Conservation (phyloP, 805 yeast species). For the Maudiozyma barnettii region DNA sequence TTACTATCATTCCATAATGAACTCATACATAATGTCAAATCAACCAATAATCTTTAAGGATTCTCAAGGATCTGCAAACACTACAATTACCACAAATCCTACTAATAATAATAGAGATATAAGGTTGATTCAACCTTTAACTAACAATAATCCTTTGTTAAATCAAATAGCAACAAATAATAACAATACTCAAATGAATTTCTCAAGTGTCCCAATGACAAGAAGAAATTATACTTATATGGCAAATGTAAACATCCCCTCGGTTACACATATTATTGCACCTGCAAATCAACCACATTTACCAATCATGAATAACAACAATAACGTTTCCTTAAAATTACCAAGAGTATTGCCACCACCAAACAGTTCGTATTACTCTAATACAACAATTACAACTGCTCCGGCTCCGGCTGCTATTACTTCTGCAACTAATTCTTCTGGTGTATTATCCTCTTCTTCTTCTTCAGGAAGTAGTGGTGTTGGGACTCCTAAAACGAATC, state of each 20-base stretch:
- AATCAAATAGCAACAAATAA: too few relatives aligned
- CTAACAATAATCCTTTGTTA: too few relatives aligned
- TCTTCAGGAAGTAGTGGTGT: not conserved
- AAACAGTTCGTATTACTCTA: not conserved
- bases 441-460: not conserved
- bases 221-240: slow-evolving; percentile 4
- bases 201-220: not conserved
- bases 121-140: too few relatives aligned
- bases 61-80: not conserved
- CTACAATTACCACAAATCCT: not conserved
- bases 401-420: too few relatives aligned
- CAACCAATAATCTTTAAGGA: not conserved
- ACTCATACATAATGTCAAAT: not conserved
- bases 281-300: not conserved
- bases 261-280: not conserved
- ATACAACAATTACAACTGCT: too few relatives aligned
- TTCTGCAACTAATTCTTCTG: not conserved
- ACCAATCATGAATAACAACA: not conserved
- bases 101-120: not conserved
- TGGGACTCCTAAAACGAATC: not conserved
- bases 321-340: not conserved
- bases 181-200: not conserved
- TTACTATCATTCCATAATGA: not conserved
- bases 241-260: slow-evolving; percentile 1
- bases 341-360: slow-evolving; percentile 6